These are phyloP conservation scores for Hortiboletus campestris DNA, from an alignment of 768 basidiomycete genomes.

Conservation along the genomic window DNA sequence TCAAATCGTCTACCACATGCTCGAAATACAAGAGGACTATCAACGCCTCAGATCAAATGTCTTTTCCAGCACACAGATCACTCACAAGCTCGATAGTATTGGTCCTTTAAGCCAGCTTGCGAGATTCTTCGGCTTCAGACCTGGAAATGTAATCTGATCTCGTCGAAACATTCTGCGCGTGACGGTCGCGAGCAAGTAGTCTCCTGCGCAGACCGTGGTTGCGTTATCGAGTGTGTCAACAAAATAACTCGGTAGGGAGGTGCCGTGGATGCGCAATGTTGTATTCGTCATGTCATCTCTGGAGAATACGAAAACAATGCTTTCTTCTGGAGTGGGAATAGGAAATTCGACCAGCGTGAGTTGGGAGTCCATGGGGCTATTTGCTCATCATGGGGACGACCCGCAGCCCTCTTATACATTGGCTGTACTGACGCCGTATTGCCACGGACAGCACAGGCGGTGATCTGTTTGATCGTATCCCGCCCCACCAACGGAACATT, in stretches of 20 bases:
- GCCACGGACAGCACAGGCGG: too few species aligned
- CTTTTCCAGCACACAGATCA: background rate
- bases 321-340: background rate
- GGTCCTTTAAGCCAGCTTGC: conserved; percentile 13
- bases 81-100: conserved; percentile 11
- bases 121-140: conserved; percentile 7
- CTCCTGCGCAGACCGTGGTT: conserved; percentile 7
- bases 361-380: conserved; percentile 13
- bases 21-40: conserved; percentile 13
- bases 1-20: conserved; percentile 10
- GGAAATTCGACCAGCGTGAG: conserved; percentile 14
- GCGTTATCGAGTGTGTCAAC: conserved; percentile 3
- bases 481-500: too few species aligned
- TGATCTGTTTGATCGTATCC: too few species aligned
- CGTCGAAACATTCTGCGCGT: conserved; percentile 8
- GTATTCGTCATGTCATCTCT: conserved; percentile 15
- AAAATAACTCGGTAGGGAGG: conserved; percentile 5
- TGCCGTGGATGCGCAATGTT: background rate
- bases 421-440: too few species aligned
- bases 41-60: background rate
- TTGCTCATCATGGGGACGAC: background rate
- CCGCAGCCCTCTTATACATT: background rate
- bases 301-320: conserved; percentile 8
- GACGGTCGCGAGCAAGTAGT: conserved; percentile 9
- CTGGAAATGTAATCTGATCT: conserved; percentile 16